Evolutionary conservation across 108 stramenopile species (phyloP).

Genomic region (Cyclostephanos invisitatus): DNA sequence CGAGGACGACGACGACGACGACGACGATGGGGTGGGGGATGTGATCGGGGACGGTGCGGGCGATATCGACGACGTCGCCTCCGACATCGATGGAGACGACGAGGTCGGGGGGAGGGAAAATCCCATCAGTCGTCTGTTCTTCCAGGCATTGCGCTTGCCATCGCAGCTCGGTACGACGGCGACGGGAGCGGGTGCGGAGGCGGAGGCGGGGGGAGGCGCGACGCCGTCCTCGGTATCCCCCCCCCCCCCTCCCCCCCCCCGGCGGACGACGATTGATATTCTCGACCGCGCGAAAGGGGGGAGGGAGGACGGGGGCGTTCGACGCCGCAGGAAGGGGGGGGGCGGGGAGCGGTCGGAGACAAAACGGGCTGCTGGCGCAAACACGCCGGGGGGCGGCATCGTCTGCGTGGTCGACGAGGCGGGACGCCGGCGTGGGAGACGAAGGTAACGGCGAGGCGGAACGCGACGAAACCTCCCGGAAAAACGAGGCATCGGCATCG

Average conservation of each 20-base stretch:
- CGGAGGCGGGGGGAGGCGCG: not conserved
- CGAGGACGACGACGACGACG: not conserved
- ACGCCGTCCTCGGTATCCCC: not conserved
- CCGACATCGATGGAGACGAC: not conserved
- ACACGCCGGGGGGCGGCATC: not conserved
- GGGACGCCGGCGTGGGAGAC: not conserved
- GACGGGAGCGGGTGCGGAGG: not conserved
- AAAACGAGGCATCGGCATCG: too few species aligned
- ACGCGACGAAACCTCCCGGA: too few species aligned
- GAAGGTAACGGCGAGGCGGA: not conserved
- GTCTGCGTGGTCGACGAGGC: too few species aligned
- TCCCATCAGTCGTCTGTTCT: not conserved
- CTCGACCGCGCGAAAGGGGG: slow-evolving; percentile 17
- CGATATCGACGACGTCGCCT: not conserved
- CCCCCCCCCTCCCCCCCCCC: slow-evolving; percentile 15
- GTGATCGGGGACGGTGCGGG: not conserved
- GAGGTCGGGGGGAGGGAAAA: slow-evolving; percentile 1
- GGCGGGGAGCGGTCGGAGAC: not conserved
- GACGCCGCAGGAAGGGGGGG: not conserved
- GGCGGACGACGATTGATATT: slow-evolving; percentile 37
- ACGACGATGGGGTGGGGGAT: not conserved
- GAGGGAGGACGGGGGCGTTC: not conserved
- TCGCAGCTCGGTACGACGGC: slow-evolving; percentile 44
- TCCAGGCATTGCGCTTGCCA: slow-evolving; percentile 32
- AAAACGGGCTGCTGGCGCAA: not conserved